Base-by-base conservation (phyloP, 2,329 filamentous ascomycete genomes). In the Fusarium heterosporum region DNA sequence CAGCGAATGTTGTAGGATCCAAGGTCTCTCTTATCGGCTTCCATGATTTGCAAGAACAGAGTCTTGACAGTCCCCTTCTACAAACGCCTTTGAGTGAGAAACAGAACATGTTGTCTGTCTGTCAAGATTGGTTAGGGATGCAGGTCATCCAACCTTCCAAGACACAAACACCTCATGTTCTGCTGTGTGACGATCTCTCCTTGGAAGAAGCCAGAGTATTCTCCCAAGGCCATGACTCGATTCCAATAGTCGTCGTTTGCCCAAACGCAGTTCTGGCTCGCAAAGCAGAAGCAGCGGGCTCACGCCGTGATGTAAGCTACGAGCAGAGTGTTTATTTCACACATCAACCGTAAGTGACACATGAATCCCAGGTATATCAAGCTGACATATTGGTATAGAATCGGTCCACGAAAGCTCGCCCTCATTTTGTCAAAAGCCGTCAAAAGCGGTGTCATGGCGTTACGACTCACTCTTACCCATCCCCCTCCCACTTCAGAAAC, bases 361-460 rank as follows among this genome's bases (percentile, higher is more conserved):
- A 6, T 11, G 11, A 6, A 2, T 3, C 7, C 13, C 6, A 3
- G n/a, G 10, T 2, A 1, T 3, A 0, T 14, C 14, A 6, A 4
- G 2, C 25, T 41, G 16, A 40, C 10, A 4, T 14, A 1, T 17
- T 4, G 34, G n/a, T 1, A 7, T 38, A 55, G 52, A 5, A 22
- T 55, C 0, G 52, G 52, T 1, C 52, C 52, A 6, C 36, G 52
- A 14, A 41, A 48, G 6, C 29, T 55, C 6, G 10, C 19, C n/a
- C 19, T 8, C 30, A 26, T 8, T 50, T 50, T 7, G 19, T 40
- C 2, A 11, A 46, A 38, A 3, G 12, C 22, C n/a, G 29, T 10
- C 2, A 32, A 16, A 3, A 11, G 9, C 9, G 10, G n/a, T 4
- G 16, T 34, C 3, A 45, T 1, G 4, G 2, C 38, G 22, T 3